A percentile compares a stretch with the other conserved stretches of the same genome.
Evolutionary conservation across 257 asterid species (phyloP).

Genomic region (Scutellaria baicalensis): DNA sequence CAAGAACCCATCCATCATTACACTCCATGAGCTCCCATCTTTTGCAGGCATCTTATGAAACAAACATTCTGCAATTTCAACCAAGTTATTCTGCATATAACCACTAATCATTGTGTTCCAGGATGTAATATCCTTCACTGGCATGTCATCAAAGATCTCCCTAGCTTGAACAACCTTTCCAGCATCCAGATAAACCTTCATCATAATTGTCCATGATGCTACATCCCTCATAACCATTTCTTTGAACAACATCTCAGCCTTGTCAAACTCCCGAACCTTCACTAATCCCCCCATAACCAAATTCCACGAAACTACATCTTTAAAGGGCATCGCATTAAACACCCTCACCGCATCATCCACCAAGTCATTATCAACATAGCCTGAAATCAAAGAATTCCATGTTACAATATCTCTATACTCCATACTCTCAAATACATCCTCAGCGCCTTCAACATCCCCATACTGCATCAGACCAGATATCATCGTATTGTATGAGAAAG

Average conservation of each 20-base stretch:
- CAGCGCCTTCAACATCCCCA: constrained; percentile 59
- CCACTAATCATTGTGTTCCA: constrained; percentile 55
- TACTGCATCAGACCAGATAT: constrained; percentile 46
- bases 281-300: constrained; percentile 49
- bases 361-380: constrained; percentile 44
- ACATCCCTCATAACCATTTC: constrained; percentile 38
- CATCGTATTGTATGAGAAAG: constrained; percentile 53
- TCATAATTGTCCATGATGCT: constrained; percentile 60
- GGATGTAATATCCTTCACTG: constrained; percentile 44
- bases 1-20: constrained; percentile 36
- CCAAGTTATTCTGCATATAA: constrained; percentile 26
- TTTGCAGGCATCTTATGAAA: constrained; percentile 60
- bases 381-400: constrained; percentile 62
- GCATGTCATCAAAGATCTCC: constrained; percentile 45
- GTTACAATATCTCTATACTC: constrained; percentile 42
- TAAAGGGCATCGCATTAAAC: constrained; percentile 32
- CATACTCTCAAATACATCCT: constrained; percentile 40
- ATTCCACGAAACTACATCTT: constrained; percentile 65
- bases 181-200: constrained; percentile 39
- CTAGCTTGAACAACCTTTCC: constrained; percentile 46
- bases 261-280: constrained; percentile 27
- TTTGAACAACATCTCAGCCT: constrained; percentile 40
- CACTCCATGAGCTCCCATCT: constrained; percentile 43
- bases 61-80: constrained; percentile 46
- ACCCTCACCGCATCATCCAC: constrained; percentile 33